Evolutionary conservation across 1,139 yeast species (phyloP), one percentile per base, ranked within the genome.

Genomic region (Blastobotrys aristatus): DNA sequence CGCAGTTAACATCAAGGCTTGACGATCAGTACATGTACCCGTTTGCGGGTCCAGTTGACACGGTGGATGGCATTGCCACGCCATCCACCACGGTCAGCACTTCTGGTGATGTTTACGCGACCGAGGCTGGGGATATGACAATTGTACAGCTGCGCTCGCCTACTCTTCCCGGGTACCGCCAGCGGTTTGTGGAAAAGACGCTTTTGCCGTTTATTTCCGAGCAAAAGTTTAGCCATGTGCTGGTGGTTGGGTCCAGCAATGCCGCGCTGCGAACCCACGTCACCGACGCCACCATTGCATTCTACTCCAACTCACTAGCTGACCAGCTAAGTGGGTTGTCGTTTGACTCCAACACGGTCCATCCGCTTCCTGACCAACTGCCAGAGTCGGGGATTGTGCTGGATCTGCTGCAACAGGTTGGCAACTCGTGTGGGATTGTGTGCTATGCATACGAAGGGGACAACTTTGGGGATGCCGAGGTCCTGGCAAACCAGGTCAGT

Each of bases 391-490:
- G 70, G 2, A 58, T 58, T 30, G 56, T 57, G 2, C 43, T 53
- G 4, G 66, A 63, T 31, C 56, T 63, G 1, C 49, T 65, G 22
- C 31, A 32, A 27, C 17, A 43, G 22, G 36, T 27, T 20, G 50
- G 36, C 3, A 26, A 29, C 43, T 54, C 40, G 43, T 49, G 26
- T 51, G 59, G 40, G 53, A 60, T 66, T 1, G 62, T 64, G 17
- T 71, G 79, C 17, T 82, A 74, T 61, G 94, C 83, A 2, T 88
- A 86, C 61, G 97, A 90, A 63, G 97, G 97, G 27, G 97, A 89
- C 64, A 90, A 90, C 63, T 77, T 82, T 42, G 64, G 68, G 22
- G 97, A 89, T 62, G 95, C 95, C 0, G 73, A 72, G 47, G 59
- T 66, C 11, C 68, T 85, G 52, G 84, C 87, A 3, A 56, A 57